These are phyloP conservation scores for Calophaca sinica DNA, from an alignment of 306 rosid genomes.

Conservation along the genomic window DNA sequence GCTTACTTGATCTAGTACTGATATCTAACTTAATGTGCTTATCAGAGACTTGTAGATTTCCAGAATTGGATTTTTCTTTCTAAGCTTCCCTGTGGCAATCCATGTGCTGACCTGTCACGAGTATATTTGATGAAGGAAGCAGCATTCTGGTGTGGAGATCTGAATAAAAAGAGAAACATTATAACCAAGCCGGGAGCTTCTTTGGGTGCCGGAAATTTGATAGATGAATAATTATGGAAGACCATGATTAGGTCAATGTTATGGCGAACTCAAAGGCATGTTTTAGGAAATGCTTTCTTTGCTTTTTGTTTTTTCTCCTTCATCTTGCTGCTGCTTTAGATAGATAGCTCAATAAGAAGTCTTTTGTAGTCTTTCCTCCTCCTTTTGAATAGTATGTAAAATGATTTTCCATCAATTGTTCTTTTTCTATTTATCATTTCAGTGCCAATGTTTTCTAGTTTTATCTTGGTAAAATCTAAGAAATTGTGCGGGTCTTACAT, in stretches of 20 bases:
- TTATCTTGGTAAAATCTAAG: not conserved
- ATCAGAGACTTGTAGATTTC: slow-evolving; percentile 13
- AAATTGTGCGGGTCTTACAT: no score
- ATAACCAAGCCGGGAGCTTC: slow-evolving; percentile 25
- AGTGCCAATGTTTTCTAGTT: slow-evolving; percentile 7
- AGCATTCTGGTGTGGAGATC: slow-evolving; percentile 20
- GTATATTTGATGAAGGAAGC: not conserved
- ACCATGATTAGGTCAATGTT: slow-evolving; percentile 16
- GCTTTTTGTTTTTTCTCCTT: not conserved
- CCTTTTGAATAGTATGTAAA: slow-evolving; percentile 22
- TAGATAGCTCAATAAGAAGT: slow-evolving; percentile 19
- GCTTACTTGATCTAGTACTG: slow-evolving; percentile 27
- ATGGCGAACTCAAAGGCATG: slow-evolving; percentile 13
- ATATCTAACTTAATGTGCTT: slow-evolving; percentile 33
- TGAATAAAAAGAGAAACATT: slow-evolving; percentile 26
- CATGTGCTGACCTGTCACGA: not conserved
- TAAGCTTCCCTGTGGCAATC: not conserved
- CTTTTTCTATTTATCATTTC: not conserved
- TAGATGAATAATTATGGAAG: slow-evolving; percentile 1
- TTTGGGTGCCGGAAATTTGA: not conserved
- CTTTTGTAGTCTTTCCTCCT: slow-evolving; percentile 32
- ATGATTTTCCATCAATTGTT: not conserved
- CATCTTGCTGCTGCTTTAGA: slow-evolving; percentile 22
- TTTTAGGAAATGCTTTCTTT: slow-evolving; percentile 7
- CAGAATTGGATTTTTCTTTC: slow-evolving; percentile 9